Evolutionary conservation across 1,139 yeast genomes (phyloP), one percentile per base, ranked within the genome.

Genomic region (Lodderomyces pseudojiufengensis): DNA sequence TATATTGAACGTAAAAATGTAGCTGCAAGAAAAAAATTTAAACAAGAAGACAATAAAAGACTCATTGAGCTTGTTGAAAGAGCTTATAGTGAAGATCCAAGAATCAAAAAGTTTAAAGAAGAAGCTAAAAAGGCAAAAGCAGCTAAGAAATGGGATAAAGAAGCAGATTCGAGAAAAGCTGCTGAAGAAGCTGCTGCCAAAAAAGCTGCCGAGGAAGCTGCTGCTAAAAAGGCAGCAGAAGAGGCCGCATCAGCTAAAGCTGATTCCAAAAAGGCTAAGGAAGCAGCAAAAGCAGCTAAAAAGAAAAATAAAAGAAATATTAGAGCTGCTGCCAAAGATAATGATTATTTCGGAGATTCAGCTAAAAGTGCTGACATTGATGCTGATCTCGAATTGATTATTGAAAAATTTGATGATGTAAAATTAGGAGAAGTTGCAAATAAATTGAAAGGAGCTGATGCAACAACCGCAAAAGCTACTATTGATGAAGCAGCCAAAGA

Each of bases 221-320:
- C 78, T 48, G 85, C 85, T 39, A 76, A 76, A 54, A 78, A 76
- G 55, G 85, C 83, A 53, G 87, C 85, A 40, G 95, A 82, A 61
- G 87, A 76, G 38, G 94, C 79, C 37, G 84, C 80, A 44, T 63
- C 70, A 16, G 70, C 74, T 32, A 87, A 85, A 65, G 83, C 76
- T 47, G 70, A 67, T 48, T 67, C 81, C 54, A 90, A 90, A 76
- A 92, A 92, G 74, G 81, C 90, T 47, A 94, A 90, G 74, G 97
- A 92, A 73, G 95, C 96, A 54, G 96, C 96, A 41, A 90, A 88
- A 75, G 80, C 79, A 50, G 96, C 97, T 33, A 77, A 92, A 85
- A 95, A 92, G 90, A 86, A 87, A 84, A 74, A 92, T 86, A 88
- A 86, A 97, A 76, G 98, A 76, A 68, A 85, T 39, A 67, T 92